Evolutionary conservation across 108 stramenopile genomes (phyloP).

Genomic region (Schizochytrium sp.): DNA sequence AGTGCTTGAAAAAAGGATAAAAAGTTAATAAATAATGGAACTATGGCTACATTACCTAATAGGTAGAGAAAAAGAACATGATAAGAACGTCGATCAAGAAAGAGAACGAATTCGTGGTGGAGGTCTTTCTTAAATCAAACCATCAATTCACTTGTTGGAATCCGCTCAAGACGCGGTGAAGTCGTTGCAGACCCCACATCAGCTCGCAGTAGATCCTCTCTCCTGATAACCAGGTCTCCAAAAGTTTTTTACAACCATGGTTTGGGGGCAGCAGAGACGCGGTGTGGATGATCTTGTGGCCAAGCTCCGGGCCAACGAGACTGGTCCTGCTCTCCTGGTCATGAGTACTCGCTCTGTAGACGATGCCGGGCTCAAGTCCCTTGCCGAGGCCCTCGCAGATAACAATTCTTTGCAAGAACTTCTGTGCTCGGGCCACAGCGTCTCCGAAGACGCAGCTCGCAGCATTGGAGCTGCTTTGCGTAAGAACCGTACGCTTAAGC

Average conservation of each 20-base stretch:
- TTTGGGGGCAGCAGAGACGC: constrained; percentile 43
- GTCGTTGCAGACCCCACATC: background rate
- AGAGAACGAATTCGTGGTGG: too few relatives aligned
- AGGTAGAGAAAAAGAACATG: too few relatives aligned
- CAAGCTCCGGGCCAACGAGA: background rate
- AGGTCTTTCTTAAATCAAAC: too few relatives aligned
- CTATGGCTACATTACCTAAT: too few relatives aligned
- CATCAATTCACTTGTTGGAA: too few relatives aligned
- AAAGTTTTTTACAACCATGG: background rate
- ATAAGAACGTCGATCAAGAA: too few relatives aligned
- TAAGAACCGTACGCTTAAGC: background rate
- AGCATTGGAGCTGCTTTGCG: background rate
- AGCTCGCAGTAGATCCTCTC: background rate
- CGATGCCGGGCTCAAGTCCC: constrained; percentile 11
- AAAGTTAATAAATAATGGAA: too few relatives aligned
- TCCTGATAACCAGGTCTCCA: background rate
- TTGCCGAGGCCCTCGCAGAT: constrained; percentile 21
- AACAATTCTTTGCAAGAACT: constrained; percentile 14
- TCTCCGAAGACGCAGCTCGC: constrained; percentile 10
- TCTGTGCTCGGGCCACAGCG: constrained; percentile 34
- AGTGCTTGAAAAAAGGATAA: too few relatives aligned
- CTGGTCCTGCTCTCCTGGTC: constrained; percentile 25
- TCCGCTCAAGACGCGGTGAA: background rate
- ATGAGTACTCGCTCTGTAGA: background rate
- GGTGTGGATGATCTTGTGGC: constrained; percentile 30